Evolutionary conservation across 345 rosid genomes (phyloP), one percentile per base, ranked within the genome.

Genomic region (Eucalyptus marginata): DNA sequence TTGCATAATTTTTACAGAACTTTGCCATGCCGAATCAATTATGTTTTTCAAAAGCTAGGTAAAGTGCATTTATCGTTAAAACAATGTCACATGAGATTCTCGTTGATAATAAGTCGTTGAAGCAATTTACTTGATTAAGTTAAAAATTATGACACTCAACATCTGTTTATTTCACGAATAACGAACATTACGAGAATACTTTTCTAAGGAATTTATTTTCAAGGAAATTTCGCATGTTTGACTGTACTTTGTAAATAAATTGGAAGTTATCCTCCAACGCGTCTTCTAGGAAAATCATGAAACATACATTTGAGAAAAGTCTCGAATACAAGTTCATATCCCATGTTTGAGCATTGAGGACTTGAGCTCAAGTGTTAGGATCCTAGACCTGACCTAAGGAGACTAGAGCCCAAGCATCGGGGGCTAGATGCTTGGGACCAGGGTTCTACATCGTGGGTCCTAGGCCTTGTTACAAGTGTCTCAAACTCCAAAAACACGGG

Each of bases 361-460:
- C 25, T 36, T 10, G 47, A 76, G 83, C 15, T 18, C 7, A 22
- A 71, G 25, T 8, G 5, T 10, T 33, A 12, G 46, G 13, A 36
- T 71, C 81, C 14, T 71, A 2, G 81, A 24, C 46, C 0, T 2
- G 0, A 10, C 81, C 5, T 18, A 10, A 24, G 25, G 79, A 24
- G 25, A 33, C 25, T 12, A 33, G 14, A 71, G 24, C 81, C 81
- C 15, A 76, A 6, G 83, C 2, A 0, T 20, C 2, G 13, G 2
- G 7, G 43, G 24, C 25, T 11, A n/a, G 44, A 3, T 18, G 27
- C 83, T 6, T 10, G 7, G 27, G 47, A 76, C 47, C 3, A 0
- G 4, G 8, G 83, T 20, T 36, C 8, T 18, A 36, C 5, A 3
- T 36, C 5, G 0, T 20, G 83, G 15, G 8, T 40, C 46, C 9